Evolutionary conservation across 2,329 filamentous ascomycete genomes (phyloP).

Genomic region (Aaosphaeria pasadenensis): DNA sequence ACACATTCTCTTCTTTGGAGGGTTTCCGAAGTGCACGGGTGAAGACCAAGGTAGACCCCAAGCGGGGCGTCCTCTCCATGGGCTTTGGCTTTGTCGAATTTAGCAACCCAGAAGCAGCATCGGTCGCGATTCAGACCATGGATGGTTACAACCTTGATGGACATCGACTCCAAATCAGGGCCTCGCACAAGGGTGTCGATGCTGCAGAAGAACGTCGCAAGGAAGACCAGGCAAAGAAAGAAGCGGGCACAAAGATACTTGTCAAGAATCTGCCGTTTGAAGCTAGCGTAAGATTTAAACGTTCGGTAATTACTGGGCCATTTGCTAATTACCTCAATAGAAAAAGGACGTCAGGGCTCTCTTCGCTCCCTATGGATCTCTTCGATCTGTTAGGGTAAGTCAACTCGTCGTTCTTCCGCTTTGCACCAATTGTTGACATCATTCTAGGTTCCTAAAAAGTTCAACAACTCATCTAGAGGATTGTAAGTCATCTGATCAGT

Average conservation of each 20-base stretch:
- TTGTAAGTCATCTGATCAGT: slow-evolving; percentile 46
- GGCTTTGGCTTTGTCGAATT: slow-evolving; percentile 96
- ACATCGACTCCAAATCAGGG: slow-evolving; percentile 79
- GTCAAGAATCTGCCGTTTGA: slow-evolving; percentile 99
- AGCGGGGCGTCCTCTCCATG: slow-evolving; percentile 90
- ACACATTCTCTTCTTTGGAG: slow-evolving; percentile 75
- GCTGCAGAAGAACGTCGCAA: slow-evolving; percentile 82
- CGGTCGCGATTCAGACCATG: slow-evolving; percentile 80
- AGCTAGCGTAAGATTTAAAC: slow-evolving; percentile 45
- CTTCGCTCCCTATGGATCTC: slow-evolving; percentile 85
- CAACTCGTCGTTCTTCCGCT: no score
- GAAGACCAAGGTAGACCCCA: slow-evolving; percentile 92
- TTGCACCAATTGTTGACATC: no score
- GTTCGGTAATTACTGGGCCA: not conserved
- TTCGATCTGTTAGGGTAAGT: slow-evolving; percentile 79
- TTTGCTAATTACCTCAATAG: slow-evolving; percentile 18
- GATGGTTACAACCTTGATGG: slow-evolving; percentile 83
- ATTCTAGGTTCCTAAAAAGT: slow-evolving; percentile 69
- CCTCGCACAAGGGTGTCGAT: slow-evolving; percentile 82
- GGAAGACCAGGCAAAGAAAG: slow-evolving; percentile 80
- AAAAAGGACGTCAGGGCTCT: slow-evolving; percentile 89
- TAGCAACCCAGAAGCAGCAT: slow-evolving; percentile 70
- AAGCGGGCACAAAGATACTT: slow-evolving; percentile 84
- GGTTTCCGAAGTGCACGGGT: slow-evolving; percentile 88
- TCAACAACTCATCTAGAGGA: slow-evolving; percentile 81